Conservation (phyloP, 2,329 filamentous ascomycete genomes). For the Pleomassaria siparia region DNA sequence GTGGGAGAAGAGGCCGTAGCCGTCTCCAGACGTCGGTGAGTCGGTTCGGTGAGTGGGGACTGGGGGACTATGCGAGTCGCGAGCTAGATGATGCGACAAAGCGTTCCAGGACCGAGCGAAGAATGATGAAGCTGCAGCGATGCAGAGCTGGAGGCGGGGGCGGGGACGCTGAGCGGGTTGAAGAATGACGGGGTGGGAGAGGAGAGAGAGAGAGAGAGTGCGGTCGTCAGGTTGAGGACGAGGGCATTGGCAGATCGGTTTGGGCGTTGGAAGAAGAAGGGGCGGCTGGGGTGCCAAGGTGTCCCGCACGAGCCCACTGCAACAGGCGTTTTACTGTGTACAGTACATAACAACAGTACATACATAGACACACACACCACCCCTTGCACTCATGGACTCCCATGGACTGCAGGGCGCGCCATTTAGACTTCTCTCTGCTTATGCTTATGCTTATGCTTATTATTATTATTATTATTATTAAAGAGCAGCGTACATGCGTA, state of each 20-base stretch:
- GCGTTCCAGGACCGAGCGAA: conserved; percentile 5
- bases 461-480: too few relatives aligned
- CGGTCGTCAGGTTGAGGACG: conserved; percentile 4
- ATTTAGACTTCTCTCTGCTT: background rate
- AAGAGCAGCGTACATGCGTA: conserved; percentile 1
- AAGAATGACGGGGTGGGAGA: conserved; percentile 13
- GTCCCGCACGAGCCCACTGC: background rate
- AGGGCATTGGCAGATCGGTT: conserved; percentile 4
- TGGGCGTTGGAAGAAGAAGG: conserved; percentile 6
- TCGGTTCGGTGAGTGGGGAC: too few relatives aligned
- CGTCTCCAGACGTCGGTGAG: conserved; percentile 26
- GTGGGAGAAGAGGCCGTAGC: conserved; percentile 22
- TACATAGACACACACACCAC: too few relatives aligned
- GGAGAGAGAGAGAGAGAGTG: conserved; percentile 19
- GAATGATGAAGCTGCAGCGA: conserved; percentile 2
- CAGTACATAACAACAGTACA: too few relatives aligned
- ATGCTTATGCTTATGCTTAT: too few relatives aligned
- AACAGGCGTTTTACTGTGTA: background rate
- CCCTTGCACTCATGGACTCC: too few relatives aligned
- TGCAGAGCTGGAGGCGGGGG: background rate
- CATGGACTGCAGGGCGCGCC: background rate
- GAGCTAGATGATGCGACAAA: conserved; percentile 10
- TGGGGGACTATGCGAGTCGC: conserved; percentile 30
- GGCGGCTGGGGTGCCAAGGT: conserved; percentile 7
- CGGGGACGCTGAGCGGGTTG: conserved; percentile 24